Percentiles rank a stretch among this genome's conserved stretches.
phyloP scores from a whole-genome alignment of 352 stramenopile species.

The Aphanomyces cochlioides region DNA sequence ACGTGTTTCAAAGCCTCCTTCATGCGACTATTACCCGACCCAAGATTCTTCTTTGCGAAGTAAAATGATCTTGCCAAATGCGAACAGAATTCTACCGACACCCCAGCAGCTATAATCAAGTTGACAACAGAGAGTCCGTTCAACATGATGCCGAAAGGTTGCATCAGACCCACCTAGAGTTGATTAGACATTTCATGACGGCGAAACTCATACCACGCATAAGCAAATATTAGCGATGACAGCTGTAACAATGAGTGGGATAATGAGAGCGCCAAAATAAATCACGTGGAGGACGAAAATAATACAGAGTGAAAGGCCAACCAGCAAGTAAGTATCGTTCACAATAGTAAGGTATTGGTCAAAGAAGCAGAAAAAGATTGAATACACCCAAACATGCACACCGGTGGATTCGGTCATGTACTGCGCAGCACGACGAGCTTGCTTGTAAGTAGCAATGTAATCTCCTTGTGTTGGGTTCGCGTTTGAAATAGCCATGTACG shows the following conservation, averaged over 20 bases:
- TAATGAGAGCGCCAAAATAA: slow-evolving; percentile 48
- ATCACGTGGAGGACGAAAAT: slow-evolving; percentile 55
- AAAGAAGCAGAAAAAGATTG: slow-evolving; percentile 55
- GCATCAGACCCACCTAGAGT: slow-evolving; percentile 43
- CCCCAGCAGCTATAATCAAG: slow-evolving; percentile 32
- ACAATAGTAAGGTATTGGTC: slow-evolving; percentile 68
- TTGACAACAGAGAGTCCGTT: slow-evolving; percentile 36
- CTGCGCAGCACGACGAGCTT: slow-evolving; percentile 51
- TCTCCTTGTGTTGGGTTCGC: slow-evolving; percentile 49
- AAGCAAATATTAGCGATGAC: slow-evolving; percentile 52
- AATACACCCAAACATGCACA: slow-evolving; percentile 71
- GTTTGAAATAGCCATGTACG: slow-evolving; percentile 62
- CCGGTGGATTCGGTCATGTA: slow-evolving; percentile 66
- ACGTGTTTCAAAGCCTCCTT: slow-evolving; percentile 43
- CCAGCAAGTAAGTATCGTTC: slow-evolving; percentile 46
- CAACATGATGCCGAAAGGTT: slow-evolving; percentile 50
- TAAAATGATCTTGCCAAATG: slow-evolving; percentile 31
- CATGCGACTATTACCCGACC: slow-evolving; percentile 33
- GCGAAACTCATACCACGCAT: slow-evolving; percentile 34
- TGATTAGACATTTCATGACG: neutral
- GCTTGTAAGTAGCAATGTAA: slow-evolving; percentile 58
- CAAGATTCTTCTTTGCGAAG: neutral
- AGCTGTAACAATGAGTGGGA: slow-evolving; percentile 47
- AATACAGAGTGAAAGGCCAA: slow-evolving; percentile 43
- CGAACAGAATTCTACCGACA: slow-evolving; percentile 35